Percentiles rank a stretch among this genome's conserved stretches.
These are phyloP conservation scores for Fusarium zealandicum DNA, from an alignment of 2,329 filamentous ascomycete species.

Conservation along the genomic window DNA sequence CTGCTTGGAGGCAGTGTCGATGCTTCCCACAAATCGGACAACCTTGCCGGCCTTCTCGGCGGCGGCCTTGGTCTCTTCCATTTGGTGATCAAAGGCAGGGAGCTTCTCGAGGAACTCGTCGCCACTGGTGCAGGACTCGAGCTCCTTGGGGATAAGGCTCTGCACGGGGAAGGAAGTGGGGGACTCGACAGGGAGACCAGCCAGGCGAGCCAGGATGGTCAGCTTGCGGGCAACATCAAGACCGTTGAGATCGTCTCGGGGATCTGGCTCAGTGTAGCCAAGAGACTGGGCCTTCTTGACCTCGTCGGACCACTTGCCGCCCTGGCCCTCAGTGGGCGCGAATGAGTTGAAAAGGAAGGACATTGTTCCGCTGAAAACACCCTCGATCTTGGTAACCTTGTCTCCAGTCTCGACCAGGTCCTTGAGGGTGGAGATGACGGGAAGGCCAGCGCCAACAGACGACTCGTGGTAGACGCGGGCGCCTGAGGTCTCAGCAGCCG, in stretches of 20 bases:
- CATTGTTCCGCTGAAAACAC: slow-evolving; percentile 97
- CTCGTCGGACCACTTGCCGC: slow-evolving; percentile 88
- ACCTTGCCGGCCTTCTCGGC: slow-evolving; percentile 90
- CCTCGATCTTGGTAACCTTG: slow-evolving; percentile 89
- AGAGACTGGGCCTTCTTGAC: slow-evolving; percentile 91
- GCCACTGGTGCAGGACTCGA: slow-evolving; percentile 78
- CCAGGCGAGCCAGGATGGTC: slow-evolving; percentile 89
- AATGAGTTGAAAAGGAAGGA: slow-evolving; percentile 99
- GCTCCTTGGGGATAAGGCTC: slow-evolving; percentile 86
- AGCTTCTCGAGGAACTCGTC: slow-evolving; percentile 87
- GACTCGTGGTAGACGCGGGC: slow-evolving; percentile 95
- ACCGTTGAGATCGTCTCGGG: slow-evolving; percentile 85
- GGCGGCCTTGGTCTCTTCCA: slow-evolving; percentile 86
- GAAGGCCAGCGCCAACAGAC: slow-evolving; percentile 90
- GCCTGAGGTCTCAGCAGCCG: slow-evolving; percentile 70
- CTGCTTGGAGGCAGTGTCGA: slow-evolving; percentile 80
- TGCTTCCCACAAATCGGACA: slow-evolving; percentile 90
- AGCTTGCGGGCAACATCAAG: slow-evolving; percentile 94
- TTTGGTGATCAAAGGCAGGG: slow-evolving; percentile 83
- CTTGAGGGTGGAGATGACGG: slow-evolving; percentile 90
- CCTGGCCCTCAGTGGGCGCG: slow-evolving; percentile 76
- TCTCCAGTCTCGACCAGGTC: slow-evolving; percentile 96
- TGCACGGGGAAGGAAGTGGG: slow-evolving; percentile 93
- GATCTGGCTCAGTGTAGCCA: slow-evolving; percentile 91
- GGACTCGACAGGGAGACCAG: slow-evolving; percentile 80